Evolutionary conservation across 768 basidiomycete genomes (phyloP).

Genomic region (Kwoniella dejecticola): DNA sequence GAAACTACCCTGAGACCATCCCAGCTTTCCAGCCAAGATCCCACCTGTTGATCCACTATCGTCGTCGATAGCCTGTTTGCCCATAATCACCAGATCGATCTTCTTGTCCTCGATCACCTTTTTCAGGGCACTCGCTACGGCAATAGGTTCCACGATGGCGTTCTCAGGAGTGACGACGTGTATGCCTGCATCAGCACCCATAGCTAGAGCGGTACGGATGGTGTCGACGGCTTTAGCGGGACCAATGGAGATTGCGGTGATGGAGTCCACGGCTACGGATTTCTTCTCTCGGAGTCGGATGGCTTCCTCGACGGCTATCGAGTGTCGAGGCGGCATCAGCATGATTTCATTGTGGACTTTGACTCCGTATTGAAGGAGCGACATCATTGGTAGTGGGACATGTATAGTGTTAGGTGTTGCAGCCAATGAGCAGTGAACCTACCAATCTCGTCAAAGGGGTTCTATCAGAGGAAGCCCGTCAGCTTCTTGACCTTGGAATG

Average conservation of each 20-base stretch:
- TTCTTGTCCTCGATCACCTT: constrained; percentile 68
- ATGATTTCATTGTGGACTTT: background rate
- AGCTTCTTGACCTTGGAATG: background rate
- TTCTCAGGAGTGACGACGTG: constrained; percentile 83
- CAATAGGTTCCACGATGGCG: constrained; percentile 78
- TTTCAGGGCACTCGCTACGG: constrained; percentile 80
- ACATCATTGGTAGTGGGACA: no score
- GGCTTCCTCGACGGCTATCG: constrained; percentile 90
- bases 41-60: constrained; percentile 94
- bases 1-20: constrained; percentile 93
- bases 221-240: constrained; percentile 86
- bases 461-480: constrained; percentile 60
- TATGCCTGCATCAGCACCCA: constrained; percentile 92
- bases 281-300: constrained; percentile 81
- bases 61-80: constrained; percentile 98
- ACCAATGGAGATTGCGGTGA: constrained; percentile 92
- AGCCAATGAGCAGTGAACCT: constrained; percentile 34
- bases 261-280: constrained; percentile 66
- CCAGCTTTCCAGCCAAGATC: constrained; percentile 90
- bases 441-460: constrained; percentile 99
- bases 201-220: constrained; percentile 92
- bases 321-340: background rate
- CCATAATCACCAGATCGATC: constrained; percentile 87
- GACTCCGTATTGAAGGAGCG: no score
- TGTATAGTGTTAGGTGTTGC: background rate